Evolutionary conservation across 2,329 filamentous ascomycete species (phyloP), one percentile per base, ranked within the genome.

Genomic region (Lasiodiplodia sp.): DNA sequence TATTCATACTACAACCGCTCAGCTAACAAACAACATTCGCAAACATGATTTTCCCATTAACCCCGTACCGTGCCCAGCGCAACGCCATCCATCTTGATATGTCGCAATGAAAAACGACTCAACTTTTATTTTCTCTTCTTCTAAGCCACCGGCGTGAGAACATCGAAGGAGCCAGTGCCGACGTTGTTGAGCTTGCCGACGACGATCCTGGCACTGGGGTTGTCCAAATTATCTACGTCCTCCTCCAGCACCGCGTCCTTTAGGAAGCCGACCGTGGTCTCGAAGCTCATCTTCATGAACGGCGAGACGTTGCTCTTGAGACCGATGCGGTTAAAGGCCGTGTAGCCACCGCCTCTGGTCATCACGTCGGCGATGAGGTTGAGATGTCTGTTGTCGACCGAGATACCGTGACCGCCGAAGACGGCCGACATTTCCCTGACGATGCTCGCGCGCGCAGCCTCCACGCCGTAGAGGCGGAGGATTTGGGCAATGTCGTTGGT

Each of bases 211-310:
- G 92, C 91, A 79, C 92, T 96, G 0, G 96, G 96, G 70, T 91
- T 94, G 69, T 87, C 89, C 70, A 99, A 83, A 75, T 96, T 92
- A 79, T 99, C 96, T 86, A 89, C 93, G 79, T 98, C 96, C 62
- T 92, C 90, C 76, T 97, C 93, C 69, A 96, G 84, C 31, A 97
- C 91, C 1, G 96, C 94, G 77, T 98, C 96, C 79, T 92, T 94
- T 75, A 99, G 85, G 84, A 97, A 97, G 0, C 92, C 91, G 49
- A 98, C 87, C 2, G 96, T 99, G 4, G 96, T 99, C 86, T 99
- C 96, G 82, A 98, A 99, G 79, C 93, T 97, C 95, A 98, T 98
- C 86, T 98, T 98, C 82, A 96, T 95, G 74, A 99, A 95, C 0
- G 96, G 94, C 72, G 91, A 94, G 34, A 95, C 91, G 75, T 93